Conservation (phyloP, 2,329 filamentous ascomycete genomes). For the Ascochyta koolunga region DNA sequence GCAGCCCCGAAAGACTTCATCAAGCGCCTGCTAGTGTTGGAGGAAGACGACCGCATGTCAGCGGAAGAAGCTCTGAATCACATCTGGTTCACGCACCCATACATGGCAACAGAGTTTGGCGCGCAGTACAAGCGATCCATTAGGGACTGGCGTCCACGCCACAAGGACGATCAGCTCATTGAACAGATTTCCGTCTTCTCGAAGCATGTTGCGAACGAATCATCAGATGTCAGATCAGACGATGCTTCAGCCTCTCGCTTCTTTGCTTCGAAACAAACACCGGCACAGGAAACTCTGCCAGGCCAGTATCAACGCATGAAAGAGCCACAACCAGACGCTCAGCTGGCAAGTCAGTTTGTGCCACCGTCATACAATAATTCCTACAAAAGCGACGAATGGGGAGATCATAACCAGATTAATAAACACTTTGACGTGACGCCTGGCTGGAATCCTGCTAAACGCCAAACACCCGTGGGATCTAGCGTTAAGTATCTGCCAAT, state of each 20-base stretch:
- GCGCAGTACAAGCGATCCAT: conserved; percentile 58
- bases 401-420: no score
- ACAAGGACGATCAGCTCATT: conserved; percentile 33
- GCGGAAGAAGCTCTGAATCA: conserved; percentile 61
- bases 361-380: background rate
- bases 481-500: background rate
- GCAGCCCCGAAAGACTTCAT: conserved; percentile 60
- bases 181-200: conserved; percentile 28
- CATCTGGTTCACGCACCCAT: conserved; percentile 62
- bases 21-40: conserved; percentile 55
- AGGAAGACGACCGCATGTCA: conserved; percentile 58
- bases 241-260: background rate
- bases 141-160: conserved; percentile 57
- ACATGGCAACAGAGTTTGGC: conserved; percentile 55
- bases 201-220: no score
- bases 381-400: no score
- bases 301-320: background rate
- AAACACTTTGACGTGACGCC: background rate
- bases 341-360: conserved; percentile 16
- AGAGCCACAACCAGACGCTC: background rate
- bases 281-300: background rate
- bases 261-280: background rate
- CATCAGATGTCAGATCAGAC: background rate
- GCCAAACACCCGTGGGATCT: background rate
- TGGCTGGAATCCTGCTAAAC: background rate